phyloP scores from a whole-genome alignment of 1,284 basidiomycete genomes.

The Ganoderma meredithae region DNA sequence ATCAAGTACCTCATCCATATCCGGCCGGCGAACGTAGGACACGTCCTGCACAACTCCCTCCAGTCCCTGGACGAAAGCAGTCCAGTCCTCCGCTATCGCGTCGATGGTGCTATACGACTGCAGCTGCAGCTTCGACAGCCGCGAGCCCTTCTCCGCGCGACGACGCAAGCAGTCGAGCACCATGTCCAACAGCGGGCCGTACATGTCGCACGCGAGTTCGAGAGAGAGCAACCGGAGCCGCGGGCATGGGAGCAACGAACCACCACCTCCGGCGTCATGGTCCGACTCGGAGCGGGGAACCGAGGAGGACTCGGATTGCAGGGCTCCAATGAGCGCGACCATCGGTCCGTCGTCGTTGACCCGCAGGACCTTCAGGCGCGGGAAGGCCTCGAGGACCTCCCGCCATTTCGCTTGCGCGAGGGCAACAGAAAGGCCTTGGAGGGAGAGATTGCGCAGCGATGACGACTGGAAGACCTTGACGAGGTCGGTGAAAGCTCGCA shows the following conservation, averaged over 20 bases:
- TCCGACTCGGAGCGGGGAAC: neutral
- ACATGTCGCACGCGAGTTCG: neutral
- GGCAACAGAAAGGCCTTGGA: neutral
- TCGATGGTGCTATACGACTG: neutral
- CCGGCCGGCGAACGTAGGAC: neutral
- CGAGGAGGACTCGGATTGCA: neutral
- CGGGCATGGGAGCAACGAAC: neutral
- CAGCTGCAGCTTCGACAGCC: neutral
- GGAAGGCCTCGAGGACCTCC: neutral
- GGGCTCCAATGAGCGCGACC: neutral
- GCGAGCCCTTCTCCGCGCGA: neutral
- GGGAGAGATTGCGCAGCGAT: neutral
- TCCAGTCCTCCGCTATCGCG: neutral
- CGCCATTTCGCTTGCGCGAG: neutral
- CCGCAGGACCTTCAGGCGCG: neutral
- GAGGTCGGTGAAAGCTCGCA: neutral
- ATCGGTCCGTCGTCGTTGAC: conserved; percentile 2
- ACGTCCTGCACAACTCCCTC: neutral
- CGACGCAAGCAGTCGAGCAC: neutral
- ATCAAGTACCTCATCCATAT: neutral
- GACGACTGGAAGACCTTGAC: neutral
- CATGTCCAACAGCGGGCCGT: neutral
- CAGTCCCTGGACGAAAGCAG: neutral
- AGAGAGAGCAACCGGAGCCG: neutral
- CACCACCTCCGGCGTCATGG: neutral